Conservation (phyloP, 345 rosid genomes). For the Bruguiera gymnorhiza region DNA sequence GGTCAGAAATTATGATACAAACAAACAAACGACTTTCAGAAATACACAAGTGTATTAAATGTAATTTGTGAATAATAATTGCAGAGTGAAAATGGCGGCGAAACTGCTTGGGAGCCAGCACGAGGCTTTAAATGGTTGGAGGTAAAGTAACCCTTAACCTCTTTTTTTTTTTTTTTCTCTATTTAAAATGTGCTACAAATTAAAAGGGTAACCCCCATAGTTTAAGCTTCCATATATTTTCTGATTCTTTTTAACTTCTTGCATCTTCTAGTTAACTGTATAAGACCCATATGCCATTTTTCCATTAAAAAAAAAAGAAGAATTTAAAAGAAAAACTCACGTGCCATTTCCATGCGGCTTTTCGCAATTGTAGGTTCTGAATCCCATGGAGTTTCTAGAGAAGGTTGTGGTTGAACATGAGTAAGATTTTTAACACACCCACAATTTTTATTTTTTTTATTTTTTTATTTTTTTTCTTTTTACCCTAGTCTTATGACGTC, state of each 20-base stretch:
- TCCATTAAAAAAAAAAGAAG: too few relatives aligned
- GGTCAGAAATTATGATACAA: conserved; percentile 20
- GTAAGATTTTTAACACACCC: conserved; percentile 9
- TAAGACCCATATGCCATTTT: not conserved
- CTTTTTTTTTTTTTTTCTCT: not conserved
- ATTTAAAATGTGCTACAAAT: not conserved
- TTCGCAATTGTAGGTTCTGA: conserved; percentile 18
- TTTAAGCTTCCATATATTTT: not conserved
- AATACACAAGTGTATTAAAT: not conserved
- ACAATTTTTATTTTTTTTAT: not conserved
- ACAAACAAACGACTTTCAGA: not conserved
- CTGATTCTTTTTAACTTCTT: not conserved
- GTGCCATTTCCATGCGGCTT: too few relatives aligned
- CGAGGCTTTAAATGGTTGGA: conserved; percentile 47
- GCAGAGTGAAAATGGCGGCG: conserved; percentile 55
- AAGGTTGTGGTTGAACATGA: conserved; percentile 43
- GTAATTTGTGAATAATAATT: not conserved
- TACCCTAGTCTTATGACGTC: too few relatives aligned
- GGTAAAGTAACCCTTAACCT: conserved; percentile 22
- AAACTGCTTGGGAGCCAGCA: conserved; percentile 56
- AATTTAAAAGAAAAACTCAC: too few relatives aligned
- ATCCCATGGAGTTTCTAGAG: conserved; percentile 52
- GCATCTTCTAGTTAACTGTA: not conserved
- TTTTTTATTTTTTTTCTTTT: too few relatives aligned
- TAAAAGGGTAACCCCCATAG: too few relatives aligned